Base-by-base conservation (phyloP, 2,329 filamentous ascomycete species). In the Ophiosphaerella korrae region DNA sequence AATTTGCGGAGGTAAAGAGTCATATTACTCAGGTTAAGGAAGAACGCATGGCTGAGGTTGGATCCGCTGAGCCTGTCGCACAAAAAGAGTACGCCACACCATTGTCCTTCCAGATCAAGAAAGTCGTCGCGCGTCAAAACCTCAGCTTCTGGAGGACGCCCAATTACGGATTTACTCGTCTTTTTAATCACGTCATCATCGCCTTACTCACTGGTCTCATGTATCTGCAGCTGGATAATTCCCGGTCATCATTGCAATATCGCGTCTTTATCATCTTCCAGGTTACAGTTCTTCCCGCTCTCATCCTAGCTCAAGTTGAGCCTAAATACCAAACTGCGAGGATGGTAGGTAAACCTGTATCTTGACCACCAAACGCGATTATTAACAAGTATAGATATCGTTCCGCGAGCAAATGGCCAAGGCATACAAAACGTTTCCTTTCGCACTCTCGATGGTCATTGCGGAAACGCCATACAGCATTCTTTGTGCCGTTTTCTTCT, bases 181-280 rank as follows among this genome's bases (percentile, higher is more conserved):
- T 96, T 14, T 95, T 93, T 79, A 92, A 89, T 68, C 91, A 96
- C 70, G 78, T 93, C 52, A 83, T 86, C 53, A 89, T 96, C 58
- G 87, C 89, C 1, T 67, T 96, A 12, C 77, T 95, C 48, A 90
- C 88, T 0, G 92, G 92, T 61, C 80, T 96, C 11, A 88, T 88
- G 31, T 96, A 88, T 72, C 78, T 95, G 41, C 83, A 90, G 53
- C 83, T 96, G 7, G 86, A 93, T 67, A 76, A 92, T 64, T 91
- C 88, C 2, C 84, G 88, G 8, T 77, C 87, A 1, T 89, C 88
- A 1, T 81, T 96, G 4, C 92, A 96, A 73, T 89, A 94, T 78
- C 87, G 88, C 53, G 83, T 96, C 55, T 96, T 96, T 74, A 85
- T 93, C 73, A 89, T 94, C 72, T 96, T 96, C 83, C 90, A 95